A percentile compares a stretch with the other conserved stretches of the same genome.
phyloP scores from a whole-genome alignment of 177 flowering plant genomes.

The Vitis hybrid region DNA sequence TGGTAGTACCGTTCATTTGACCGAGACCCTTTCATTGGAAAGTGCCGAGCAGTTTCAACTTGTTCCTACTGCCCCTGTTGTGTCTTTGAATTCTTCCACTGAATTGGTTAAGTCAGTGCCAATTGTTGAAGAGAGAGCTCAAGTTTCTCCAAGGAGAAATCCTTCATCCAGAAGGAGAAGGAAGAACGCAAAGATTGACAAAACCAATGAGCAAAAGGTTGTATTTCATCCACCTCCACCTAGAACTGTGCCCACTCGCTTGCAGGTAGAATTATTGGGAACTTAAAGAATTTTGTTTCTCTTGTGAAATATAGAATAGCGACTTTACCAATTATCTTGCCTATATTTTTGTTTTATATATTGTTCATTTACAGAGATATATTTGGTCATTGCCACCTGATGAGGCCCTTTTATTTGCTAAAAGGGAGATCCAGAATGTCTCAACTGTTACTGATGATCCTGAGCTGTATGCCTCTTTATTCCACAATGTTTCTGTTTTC shows the following conservation, averaged over 20 bases:
- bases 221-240: slow-evolving; percentile 33
- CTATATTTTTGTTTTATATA: not conserved
- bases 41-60: slow-evolving; percentile 21
- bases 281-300: not conserved
- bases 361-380: slow-evolving; percentile 43
- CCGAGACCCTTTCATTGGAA: slow-evolving; percentile 24
- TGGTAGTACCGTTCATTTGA: slow-evolving; percentile 18
- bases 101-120: slow-evolving; percentile 13
- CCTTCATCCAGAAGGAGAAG: slow-evolving; percentile 17
- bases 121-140: slow-evolving; percentile 13
- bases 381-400: slow-evolving; percentile 56
- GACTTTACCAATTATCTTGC: not conserved
- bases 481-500: slow-evolving; percentile 68
- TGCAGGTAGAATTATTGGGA: slow-evolving; percentile 33
- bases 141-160: slow-evolving; percentile 12
- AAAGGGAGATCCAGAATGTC: slow-evolving; percentile 56
- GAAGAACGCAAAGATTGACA: slow-evolving; percentile 14
- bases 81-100: slow-evolving; percentile 26
- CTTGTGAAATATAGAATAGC: not conserved
- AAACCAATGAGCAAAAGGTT: slow-evolving; percentile 11
- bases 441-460: slow-evolving; percentile 55
- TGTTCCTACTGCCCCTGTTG: slow-evolving; percentile 16
- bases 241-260: slow-evolving; percentile 14
- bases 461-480: slow-evolving; percentile 66
- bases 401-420: slow-evolving; percentile 80